These are phyloP conservation scores for Scleromitrula shiraiana DNA, from an alignment of 2,329 filamentous ascomycete species.

Conservation along the genomic window DNA sequence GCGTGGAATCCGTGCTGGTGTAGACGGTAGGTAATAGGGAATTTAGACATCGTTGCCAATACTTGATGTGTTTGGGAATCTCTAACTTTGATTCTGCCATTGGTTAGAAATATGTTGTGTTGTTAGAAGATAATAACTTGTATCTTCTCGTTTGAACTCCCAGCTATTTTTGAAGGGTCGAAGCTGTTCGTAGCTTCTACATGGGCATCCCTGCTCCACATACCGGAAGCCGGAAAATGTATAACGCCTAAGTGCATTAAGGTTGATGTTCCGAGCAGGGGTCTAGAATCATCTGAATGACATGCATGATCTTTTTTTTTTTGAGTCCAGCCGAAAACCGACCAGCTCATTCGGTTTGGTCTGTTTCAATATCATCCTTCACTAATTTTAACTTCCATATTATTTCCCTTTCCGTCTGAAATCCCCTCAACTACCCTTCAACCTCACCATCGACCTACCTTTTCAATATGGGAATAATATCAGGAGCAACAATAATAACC, in stretches of 20 bases:
- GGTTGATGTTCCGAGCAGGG: no score
- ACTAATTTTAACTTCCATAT: no score
- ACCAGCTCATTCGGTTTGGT: not conserved
- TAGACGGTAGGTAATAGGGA: conserved; percentile 75
- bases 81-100: conserved; percentile 38
- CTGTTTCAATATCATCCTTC: no score
- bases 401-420: no score
- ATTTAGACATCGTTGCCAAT: conserved; percentile 85
- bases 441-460: not conserved
- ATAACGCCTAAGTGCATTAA: conserved; percentile 9
- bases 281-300: no score
- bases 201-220: not conserved
- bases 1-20: conserved; percentile 81
- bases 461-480: conserved; percentile 69
- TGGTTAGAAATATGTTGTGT: not conserved
- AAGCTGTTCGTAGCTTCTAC: not conserved
- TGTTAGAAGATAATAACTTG: not conserved
- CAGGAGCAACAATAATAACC: conserved; percentile 71
- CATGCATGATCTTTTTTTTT: no score
- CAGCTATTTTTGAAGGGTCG: not conserved
- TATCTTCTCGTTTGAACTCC: not conserved
- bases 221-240: not conserved
- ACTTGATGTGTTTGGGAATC: conserved; percentile 68
- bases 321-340: no score
- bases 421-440: no score